Percentiles rank a stretch among this genome's conserved stretches.
These are phyloP conservation scores for Neurospora terricola DNA, from an alignment of 495 filamentous ascomycete genomes.

Conservation along the genomic window DNA sequence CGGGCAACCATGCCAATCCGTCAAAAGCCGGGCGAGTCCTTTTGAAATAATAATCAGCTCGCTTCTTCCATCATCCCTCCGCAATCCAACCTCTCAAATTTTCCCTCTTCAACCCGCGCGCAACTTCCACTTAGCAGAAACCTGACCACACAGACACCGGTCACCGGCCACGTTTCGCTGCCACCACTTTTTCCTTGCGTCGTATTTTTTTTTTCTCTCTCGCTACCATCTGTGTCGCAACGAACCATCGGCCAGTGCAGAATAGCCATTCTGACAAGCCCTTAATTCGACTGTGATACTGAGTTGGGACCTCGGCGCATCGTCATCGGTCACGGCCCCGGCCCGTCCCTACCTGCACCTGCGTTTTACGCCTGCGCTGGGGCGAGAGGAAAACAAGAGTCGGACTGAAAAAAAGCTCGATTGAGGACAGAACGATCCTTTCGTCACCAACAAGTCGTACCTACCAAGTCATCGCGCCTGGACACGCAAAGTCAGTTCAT, in stretches of 20 bases:
- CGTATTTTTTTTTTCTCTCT: neutral
- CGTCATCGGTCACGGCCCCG: neutral
- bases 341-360: neutral
- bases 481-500: neutral
- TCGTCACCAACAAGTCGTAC: neutral
- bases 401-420: neutral
- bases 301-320: neutral
- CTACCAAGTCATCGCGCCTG: neutral
- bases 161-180: neutral
- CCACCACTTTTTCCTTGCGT: neutral
- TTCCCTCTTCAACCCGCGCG: neutral
- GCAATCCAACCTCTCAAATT: conserved; percentile 1
- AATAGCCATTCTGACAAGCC: neutral
- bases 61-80: conserved; percentile 3
- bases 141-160: neutral
- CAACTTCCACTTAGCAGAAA: neutral
- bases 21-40: conserved; percentile 17
- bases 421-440: neutral
- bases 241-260: neutral
- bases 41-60: conserved; percentile 3
- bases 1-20: conserved; percentile 11
- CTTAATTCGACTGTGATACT: neutral
- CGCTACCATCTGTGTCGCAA: neutral
- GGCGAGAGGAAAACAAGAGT: neutral
- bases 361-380: neutral